phyloP scores from a whole-genome alignment of 2,329 filamentous ascomycete species.

The Cladophialophora bantiana region DNA sequence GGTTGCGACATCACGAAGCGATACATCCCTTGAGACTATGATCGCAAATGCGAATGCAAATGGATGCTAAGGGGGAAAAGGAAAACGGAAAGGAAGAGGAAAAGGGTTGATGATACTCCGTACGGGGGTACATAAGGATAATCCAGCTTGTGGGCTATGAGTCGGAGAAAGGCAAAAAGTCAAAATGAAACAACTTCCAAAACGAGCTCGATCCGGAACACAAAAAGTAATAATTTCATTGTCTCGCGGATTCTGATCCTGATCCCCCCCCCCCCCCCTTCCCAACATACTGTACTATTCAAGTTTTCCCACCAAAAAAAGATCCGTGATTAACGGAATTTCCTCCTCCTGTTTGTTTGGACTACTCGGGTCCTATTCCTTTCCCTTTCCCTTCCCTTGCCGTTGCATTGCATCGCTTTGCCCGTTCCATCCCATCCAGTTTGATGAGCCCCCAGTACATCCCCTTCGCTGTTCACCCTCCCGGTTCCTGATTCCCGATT shows the following conservation, averaged over 20 bases:
- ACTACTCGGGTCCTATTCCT: neutral
- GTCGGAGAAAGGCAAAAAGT: no score
- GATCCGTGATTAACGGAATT: conserved; percentile 2
- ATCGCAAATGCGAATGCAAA: no score
- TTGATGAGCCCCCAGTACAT: neutral
- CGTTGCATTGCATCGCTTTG: neutral
- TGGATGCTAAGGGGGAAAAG: no score
- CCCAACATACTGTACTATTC: neutral
- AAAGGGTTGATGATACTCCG: no score
- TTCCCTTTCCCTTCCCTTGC: neutral
- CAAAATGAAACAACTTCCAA: neutral
- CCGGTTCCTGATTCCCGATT: neutral
- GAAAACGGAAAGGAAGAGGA: no score
- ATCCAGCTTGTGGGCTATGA: no score
- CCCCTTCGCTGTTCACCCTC: neutral
- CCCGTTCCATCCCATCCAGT: neutral
- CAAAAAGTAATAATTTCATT: neutral
- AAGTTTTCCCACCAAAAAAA: neutral
- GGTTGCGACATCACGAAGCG: no score
- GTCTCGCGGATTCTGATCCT: neutral
- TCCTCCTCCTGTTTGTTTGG: conserved; percentile 1
- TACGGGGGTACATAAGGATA: no score
- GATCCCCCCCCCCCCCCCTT: neutral
- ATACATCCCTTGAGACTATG: no score
- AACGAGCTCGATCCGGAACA: no score